Percentiles rank a stretch among this genome's conserved stretches.
Evolutionary conservation across 1,284 basidiomycete genomes (phyloP).

Genomic region (Hemileia vastatrix): DNA sequence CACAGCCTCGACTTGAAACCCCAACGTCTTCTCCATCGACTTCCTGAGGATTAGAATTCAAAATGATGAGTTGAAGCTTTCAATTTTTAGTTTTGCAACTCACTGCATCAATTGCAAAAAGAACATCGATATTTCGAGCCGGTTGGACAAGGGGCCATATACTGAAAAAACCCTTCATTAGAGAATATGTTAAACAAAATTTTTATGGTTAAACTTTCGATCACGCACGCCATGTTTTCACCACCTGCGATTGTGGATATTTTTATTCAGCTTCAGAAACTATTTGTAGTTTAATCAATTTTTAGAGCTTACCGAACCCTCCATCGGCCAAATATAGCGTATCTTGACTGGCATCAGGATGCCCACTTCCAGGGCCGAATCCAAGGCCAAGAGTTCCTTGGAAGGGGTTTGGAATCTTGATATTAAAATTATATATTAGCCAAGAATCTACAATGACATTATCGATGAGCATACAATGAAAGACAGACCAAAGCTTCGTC

Average conservation of each 20-base stretch:
- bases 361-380: not conserved
- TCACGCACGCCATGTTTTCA: conserved; percentile 23
- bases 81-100: not conserved
- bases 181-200: no score
- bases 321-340: conserved; percentile 18
- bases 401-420: conserved; percentile 15
- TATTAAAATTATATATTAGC: no score
- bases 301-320: conserved; percentile 14
- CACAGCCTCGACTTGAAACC: conserved; percentile 12
- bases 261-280: no score
- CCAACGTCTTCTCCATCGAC: conserved; percentile 2
- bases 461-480: no score
- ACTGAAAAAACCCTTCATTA: no score
- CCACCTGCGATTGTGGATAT: no score
- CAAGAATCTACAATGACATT: no score
- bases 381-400: conserved; percentile 9
- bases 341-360: conserved; percentile 17
- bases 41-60: not conserved
- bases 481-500: conserved; percentile 20
- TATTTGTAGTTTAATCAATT: no score
- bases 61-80: not conserved
- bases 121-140: conserved; percentile 17
- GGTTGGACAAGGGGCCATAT: conserved; percentile 20
- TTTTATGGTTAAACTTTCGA: no score
- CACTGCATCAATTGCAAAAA: conserved; percentile 20